These are phyloP conservation scores for Oryza officinalis DNA, from an alignment of 176 grass and related monocot species.

Conservation along the genomic window DNA sequence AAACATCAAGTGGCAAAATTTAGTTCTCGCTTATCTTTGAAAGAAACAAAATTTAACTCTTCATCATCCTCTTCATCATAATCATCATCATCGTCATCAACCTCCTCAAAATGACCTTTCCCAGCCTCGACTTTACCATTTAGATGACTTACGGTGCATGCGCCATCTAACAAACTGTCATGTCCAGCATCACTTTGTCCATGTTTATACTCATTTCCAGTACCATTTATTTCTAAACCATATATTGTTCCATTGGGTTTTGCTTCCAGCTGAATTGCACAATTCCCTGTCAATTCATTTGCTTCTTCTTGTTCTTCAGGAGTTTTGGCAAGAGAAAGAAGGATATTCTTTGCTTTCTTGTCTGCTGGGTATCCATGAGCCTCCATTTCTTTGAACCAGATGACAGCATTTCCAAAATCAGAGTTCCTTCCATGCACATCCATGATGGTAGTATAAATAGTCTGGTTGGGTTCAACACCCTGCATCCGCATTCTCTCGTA, in stretches of 20 bases:
- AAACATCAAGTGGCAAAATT: slow-evolving; percentile 49
- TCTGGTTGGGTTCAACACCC: slow-evolving; percentile 83
- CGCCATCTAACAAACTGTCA: slow-evolving; percentile 7
- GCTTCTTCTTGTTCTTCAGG: slow-evolving; percentile 78
- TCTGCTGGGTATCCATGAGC: slow-evolving; percentile 63
- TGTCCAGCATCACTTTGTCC: slow-evolving; percentile 26
- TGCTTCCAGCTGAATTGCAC: slow-evolving; percentile 41
- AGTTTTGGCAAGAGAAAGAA: slow-evolving; percentile 70
- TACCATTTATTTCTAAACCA: slow-evolving; percentile 28
- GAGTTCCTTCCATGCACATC: slow-evolving; percentile 79
- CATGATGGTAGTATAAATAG: slow-evolving; percentile 88
- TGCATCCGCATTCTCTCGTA: slow-evolving; percentile 85
- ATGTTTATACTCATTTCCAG: slow-evolving; percentile 22
- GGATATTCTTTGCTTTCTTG: slow-evolving; percentile 83
- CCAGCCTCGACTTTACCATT: slow-evolving; percentile 31
- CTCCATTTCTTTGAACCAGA: slow-evolving; percentile 91
- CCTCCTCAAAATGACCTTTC: slow-evolving; percentile 42
- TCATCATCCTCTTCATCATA: slow-evolving; percentile 46
- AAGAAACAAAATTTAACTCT: slow-evolving; percentile 69
- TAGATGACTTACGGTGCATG: slow-evolving; percentile 26
- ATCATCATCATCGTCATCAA: slow-evolving; percentile 28
- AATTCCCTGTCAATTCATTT: slow-evolving; percentile 64
- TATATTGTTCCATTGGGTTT: slow-evolving; percentile 7
- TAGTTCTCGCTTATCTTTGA: slow-evolving; percentile 63
- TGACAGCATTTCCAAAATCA: slow-evolving; percentile 80